Conservation (phyloP, 306 rosid species). For the Rosa multiflora region DNA sequence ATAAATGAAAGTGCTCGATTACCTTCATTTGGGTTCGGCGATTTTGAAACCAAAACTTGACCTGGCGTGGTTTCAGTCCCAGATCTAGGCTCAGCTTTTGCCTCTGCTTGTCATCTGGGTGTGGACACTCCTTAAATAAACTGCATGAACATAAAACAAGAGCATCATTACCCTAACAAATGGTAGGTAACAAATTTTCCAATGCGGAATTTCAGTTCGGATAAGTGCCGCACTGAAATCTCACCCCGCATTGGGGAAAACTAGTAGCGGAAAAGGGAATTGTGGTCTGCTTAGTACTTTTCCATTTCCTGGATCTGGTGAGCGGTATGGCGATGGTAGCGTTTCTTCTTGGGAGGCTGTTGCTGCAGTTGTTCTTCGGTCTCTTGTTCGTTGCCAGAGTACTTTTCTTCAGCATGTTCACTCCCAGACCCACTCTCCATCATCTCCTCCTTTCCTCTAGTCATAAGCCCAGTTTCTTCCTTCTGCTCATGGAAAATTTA, state of each 20-base stretch:
- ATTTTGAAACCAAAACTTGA: slow-evolving; percentile 98
- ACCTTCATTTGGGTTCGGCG: slow-evolving; percentile 98
- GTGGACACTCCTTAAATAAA: slow-evolving; percentile 92
- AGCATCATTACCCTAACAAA: background rate
- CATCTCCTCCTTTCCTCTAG: slow-evolving; percentile 71
- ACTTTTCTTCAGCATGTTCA: slow-evolving; percentile 73
- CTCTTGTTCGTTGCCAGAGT: slow-evolving; percentile 66
- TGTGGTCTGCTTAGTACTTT: slow-evolving; percentile 33
- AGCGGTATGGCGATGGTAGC: slow-evolving; percentile 90
- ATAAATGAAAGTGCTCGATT: background rate
- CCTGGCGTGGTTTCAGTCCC: slow-evolving; percentile 90
- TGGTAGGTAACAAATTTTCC: background rate
- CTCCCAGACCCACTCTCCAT: slow-evolving; percentile 85
- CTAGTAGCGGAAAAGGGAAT: background rate
- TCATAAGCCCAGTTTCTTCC: slow-evolving; percentile 60
- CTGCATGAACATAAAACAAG: slow-evolving; percentile 31
- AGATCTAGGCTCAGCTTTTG: slow-evolving; percentile 73
- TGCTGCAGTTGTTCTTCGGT: slow-evolving; percentile 39
- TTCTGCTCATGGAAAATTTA: slow-evolving; percentile 41
- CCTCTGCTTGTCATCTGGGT: slow-evolving; percentile 98
- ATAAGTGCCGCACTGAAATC: background rate
- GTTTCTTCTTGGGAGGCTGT: slow-evolving; percentile 68
- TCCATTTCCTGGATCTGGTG: slow-evolving; percentile 99
- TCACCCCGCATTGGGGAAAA: background rate
- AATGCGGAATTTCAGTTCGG: background rate